Base-by-base conservation (phyloP, 805 yeast genomes). In the Candida glaebosa region DNA sequence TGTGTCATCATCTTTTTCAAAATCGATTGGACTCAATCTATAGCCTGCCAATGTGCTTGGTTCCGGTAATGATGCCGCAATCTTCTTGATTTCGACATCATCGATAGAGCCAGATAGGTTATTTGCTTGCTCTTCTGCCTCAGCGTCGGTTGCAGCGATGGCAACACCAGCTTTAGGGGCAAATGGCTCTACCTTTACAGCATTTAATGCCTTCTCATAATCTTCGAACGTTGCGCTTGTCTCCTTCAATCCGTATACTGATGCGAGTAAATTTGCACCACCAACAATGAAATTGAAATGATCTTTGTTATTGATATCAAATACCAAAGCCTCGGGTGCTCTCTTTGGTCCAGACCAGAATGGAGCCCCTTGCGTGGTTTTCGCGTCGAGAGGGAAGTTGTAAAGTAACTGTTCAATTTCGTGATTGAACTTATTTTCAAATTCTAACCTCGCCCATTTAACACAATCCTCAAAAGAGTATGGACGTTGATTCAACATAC, bases 321-420 rank as follows among this genome's bases (percentile, higher is more conserved):
- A 89, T 10, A 50, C 71, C 48, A 89, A 73, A n/a, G 96, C 87
- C 34, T 75, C 78, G 37, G 99, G 99, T 15, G 96, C 96, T 62
- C 98, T 82, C 68, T 93, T 93, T 25, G 98, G 93, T 42, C 97
- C 96, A 16, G 96, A 79, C 99, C 99, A 93, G 67, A 93, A 93
- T 52, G 95, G 93, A 24, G 83, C 89, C 41, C 99, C 99, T 38
- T 75, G 75, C 0, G 96, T 80, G 3, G 96, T 93, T 34, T 76
- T 82, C 3, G 98, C 93, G 65, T 93, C 99, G 46, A 77, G 79
- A 16, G 99, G 99, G 78, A 93, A 93, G 61, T 91, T 93, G 74
- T 78, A 93, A 51, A 93, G 75, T 57, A 93, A 76, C 71, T 93
- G 99, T 57, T 81, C 70, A 50, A 91, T 89, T 45, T 91, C 98